phyloP scores from a whole-genome alignment of 2,329 filamentous ascomycete species.

The Trichophyton equinum region DNA sequence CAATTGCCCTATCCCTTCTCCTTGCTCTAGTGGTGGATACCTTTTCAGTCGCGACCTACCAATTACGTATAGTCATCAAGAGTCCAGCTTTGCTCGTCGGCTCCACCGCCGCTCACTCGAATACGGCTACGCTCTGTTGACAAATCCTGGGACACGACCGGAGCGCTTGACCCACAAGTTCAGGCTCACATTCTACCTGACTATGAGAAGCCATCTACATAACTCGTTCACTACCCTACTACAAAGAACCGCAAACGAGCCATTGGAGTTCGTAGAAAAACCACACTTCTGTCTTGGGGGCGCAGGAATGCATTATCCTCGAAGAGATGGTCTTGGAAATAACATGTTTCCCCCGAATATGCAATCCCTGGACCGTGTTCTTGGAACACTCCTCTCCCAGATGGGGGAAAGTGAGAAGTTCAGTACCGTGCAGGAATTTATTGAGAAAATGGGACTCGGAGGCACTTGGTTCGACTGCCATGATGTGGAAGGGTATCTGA shows the following conservation, averaged over 20 bases:
- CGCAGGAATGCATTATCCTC: constrained; percentile 53
- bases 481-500: constrained; percentile 64
- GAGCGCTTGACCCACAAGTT: constrained; percentile 16
- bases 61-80: constrained; percentile 49
- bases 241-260: constrained; percentile 9
- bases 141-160: constrained; percentile 17
- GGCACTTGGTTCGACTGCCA: constrained; percentile 66
- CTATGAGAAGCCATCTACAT: constrained; percentile 11
- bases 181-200: constrained; percentile 19
- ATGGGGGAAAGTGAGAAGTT: constrained; percentile 2
- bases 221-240: constrained; percentile 4
- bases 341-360: constrained; percentile 23
- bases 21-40: neutral
- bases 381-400: constrained; percentile 16
- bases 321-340: constrained; percentile 27
- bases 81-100: constrained; percentile 58
- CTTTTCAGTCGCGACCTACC: neutral
- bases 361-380: constrained; percentile 17
- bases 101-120: constrained; percentile 57
- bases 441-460: constrained; percentile 47
- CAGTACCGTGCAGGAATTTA: constrained; percentile 19
- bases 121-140: constrained; percentile 47
- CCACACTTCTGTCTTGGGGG: constrained; percentile 42
- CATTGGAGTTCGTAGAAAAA: constrained; percentile 15
- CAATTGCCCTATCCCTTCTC: neutral